Conservation (phyloP, 2,329 filamentous ascomycete genomes). For the Paecilomyces formosus region DNA sequence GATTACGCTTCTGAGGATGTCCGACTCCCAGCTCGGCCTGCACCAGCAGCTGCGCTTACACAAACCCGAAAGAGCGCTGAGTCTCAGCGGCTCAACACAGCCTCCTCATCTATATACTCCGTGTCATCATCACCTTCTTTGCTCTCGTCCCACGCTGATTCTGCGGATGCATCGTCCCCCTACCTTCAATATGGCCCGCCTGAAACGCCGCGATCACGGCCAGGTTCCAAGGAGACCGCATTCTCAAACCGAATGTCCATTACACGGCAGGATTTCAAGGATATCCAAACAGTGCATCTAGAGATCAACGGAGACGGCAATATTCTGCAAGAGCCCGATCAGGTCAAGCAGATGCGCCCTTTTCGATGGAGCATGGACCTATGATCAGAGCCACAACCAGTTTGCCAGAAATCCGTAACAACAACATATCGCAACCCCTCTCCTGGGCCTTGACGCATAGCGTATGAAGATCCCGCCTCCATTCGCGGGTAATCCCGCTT, state of each 20-base stretch:
- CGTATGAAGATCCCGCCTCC: neutral
- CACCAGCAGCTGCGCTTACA: slow-evolving; percentile 1
- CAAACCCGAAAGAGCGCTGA: neutral
- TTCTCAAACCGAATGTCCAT: slow-evolving; percentile 26
- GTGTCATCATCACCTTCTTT: slow-evolving; percentile 1
- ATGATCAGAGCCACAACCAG: slow-evolving; percentile 11
- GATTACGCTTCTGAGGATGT: neutral
- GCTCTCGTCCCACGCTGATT: neutral
- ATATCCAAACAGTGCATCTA: slow-evolving; percentile 27
- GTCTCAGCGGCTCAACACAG: neutral
- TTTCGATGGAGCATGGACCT: slow-evolving; percentile 40
- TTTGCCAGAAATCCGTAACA: neutral
- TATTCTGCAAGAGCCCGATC: slow-evolving; percentile 22
- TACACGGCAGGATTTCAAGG: slow-evolving; percentile 22
- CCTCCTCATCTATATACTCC: slow-evolving; percentile 1
- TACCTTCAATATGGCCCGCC: slow-evolving; percentile 10
- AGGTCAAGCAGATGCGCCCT: slow-evolving; percentile 27
- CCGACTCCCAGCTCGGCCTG: neutral
- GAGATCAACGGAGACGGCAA: slow-evolving; percentile 26
- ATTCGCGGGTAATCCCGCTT: neutral
- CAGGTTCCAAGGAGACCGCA: slow-evolving; percentile 26
- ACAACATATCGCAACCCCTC: neutral
- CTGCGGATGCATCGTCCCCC: slow-evolving; percentile 5
- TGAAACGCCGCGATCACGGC: slow-evolving; percentile 28
- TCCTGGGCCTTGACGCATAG: neutral